These are phyloP conservation scores for Fusarium coffeatum DNA, from an alignment of 2,329 filamentous ascomycete genomes.

Conservation along the genomic window DNA sequence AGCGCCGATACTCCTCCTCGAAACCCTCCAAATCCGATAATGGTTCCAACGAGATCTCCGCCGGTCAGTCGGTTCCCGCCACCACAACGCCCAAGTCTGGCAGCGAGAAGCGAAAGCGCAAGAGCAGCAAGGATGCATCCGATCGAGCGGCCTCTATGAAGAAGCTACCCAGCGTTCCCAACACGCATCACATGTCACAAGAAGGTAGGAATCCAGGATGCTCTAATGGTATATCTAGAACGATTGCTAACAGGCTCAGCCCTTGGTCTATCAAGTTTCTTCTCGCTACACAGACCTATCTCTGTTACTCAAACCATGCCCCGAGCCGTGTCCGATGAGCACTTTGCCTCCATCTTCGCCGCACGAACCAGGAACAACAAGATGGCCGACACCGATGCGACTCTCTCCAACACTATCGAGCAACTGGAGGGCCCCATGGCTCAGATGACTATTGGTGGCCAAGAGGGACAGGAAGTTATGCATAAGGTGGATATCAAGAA, in stretches of 20 bases:
- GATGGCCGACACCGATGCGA: constrained; percentile 74
- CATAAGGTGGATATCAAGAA: constrained; percentile 65
- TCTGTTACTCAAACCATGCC: constrained; percentile 87
- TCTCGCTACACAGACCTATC: constrained; percentile 94
- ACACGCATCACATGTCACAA: constrained; percentile 76
- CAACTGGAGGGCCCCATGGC: constrained; percentile 70
- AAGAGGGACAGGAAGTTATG: constrained; percentile 59
- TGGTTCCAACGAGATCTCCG: constrained; percentile 63
- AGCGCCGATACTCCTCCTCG: constrained; percentile 69
- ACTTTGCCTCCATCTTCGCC: constrained; percentile 88
- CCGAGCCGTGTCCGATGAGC: constrained; percentile 74
- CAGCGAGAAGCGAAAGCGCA: constrained; percentile 68
- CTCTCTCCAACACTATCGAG: constrained; percentile 70
- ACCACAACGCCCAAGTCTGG: constrained; percentile 57
- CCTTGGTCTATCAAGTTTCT: constrained; percentile 89
- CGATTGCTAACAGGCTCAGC: constrained; percentile 64
- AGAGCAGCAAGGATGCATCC: constrained; percentile 63
- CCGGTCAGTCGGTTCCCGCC: constrained; percentile 62
- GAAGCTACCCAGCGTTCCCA: constrained; percentile 78
- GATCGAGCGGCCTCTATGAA: constrained; percentile 60
- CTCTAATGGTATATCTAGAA: too few species aligned
- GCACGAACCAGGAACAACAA: constrained; percentile 61
- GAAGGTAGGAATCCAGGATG: constrained; percentile 62
- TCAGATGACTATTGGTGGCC: constrained; percentile 60
- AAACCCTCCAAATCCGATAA: constrained; percentile 72